phyloP scores from a whole-genome alignment of 805 yeast genomes.

The Candida xiaguanensis region DNA sequence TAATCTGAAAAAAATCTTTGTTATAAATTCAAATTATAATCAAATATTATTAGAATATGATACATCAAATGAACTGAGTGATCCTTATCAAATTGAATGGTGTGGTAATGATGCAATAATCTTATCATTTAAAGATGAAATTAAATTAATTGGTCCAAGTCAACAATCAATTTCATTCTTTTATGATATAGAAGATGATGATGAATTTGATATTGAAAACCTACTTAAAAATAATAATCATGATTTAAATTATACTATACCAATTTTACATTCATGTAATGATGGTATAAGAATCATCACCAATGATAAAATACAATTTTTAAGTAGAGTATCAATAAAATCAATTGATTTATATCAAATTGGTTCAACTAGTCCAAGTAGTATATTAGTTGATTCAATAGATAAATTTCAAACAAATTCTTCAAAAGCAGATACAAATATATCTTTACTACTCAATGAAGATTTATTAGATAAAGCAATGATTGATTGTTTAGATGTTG shows the following conservation, averaged over 20 bases:
- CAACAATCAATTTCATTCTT: constrained; percentile 55
- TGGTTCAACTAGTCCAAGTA: constrained; percentile 81
- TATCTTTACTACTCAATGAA: constrained; percentile 48
- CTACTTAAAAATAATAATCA: constrained; percentile 8
- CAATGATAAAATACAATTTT: constrained; percentile 50
- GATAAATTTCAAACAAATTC: constrained; percentile 59
- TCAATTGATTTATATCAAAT: constrained; percentile 67
- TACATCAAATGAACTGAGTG: constrained; percentile 33
- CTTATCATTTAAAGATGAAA: constrained; percentile 56
- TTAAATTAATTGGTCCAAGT: constrained; percentile 70
- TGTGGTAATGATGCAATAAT: constrained; percentile 82
- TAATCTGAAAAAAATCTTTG: constrained; percentile 40
- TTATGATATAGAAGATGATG: constrained; percentile 35
- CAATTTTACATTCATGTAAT: constrained; percentile 46
- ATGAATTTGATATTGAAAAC: constrained; percentile 19
- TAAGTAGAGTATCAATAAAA: constrained; percentile 56
- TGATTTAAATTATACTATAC: constrained; percentile 28
- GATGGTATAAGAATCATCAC: constrained; percentile 78
- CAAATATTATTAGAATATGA: constrained; percentile 43
- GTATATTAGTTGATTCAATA: constrained; percentile 76
- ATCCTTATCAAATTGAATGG: constrained; percentile 63
- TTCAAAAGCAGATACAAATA: constrained; percentile 77
- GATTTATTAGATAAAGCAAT: constrained; percentile 56
- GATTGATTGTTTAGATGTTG: constrained; percentile 65
- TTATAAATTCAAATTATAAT: constrained; percentile 46